Evolutionary conservation across 1,284 basidiomycete genomes (phyloP).

Genomic region (Microbotryum silenes-acaulis): DNA sequence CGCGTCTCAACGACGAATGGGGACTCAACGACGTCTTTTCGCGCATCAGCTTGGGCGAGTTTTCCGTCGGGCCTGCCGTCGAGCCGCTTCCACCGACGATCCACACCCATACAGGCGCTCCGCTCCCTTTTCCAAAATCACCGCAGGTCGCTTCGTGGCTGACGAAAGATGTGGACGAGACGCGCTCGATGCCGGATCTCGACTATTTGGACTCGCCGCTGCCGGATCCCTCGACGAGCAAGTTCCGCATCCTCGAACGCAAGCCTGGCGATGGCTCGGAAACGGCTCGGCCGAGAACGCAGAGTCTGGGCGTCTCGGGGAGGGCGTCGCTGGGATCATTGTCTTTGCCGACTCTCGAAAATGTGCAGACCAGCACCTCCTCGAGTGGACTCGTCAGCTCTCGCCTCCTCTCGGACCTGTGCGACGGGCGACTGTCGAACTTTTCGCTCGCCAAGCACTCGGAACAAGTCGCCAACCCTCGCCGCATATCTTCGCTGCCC

Average conservation of each 20-base stretch:
- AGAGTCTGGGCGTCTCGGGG: neutral
- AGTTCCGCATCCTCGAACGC: conserved; percentile 21
- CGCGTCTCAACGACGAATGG: conserved; percentile 22
- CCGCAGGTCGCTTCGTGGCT: neutral
- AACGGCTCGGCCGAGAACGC: neutral
- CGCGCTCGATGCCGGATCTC: conserved; percentile 22
- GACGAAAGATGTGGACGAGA: conserved; percentile 14
- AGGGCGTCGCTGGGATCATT: neutral
- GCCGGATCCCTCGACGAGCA: neutral
- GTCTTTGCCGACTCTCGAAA: conserved; percentile 4
- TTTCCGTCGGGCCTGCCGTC: neutral
- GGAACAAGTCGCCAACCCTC: too few relatives aligned
- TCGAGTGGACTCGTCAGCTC: conserved; percentile 2
- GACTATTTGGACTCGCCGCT: neutral
- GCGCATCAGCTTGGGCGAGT: neutral
- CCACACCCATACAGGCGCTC: neutral
- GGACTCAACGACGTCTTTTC: conserved; percentile 9
- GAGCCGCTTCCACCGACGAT: neutral
- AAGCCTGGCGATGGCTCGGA: neutral
- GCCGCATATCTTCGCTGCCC: too few relatives aligned
- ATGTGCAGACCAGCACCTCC: neutral
- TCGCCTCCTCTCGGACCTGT: neutral
- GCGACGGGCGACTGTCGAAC: neutral
- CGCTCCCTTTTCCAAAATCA: neutral
- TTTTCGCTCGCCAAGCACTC: too few relatives aligned